phyloP scores from a whole-genome alignment of 306 rosid species.

The Acacia melanoxylon region DNA sequence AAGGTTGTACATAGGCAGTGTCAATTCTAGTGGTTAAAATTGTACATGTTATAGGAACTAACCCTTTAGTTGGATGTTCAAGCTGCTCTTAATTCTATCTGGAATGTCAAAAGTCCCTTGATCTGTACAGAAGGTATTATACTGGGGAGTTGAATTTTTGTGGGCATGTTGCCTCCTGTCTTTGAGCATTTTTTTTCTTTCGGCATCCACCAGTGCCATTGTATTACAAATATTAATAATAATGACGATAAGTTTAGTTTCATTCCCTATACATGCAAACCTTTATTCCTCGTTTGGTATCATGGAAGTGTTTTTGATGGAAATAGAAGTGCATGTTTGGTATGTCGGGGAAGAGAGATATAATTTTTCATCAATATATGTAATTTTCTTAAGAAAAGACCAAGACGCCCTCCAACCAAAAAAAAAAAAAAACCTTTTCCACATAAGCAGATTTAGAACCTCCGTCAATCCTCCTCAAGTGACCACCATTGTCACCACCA shows the following conservation, averaged over 20 bases:
- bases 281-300: not conserved
- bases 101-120: not conserved
- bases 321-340: too few species aligned
- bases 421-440: too few species aligned
- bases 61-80: constrained; percentile 11
- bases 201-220: not conserved
- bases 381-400: too few species aligned
- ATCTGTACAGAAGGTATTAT: constrained; percentile 37
- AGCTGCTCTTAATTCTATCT: constrained; percentile 12
- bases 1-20: constrained; percentile 54
- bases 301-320: too few species aligned
- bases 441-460: too few species aligned
- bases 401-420: too few species aligned
- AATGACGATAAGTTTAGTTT: not conserved
- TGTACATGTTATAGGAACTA: constrained; percentile 43
- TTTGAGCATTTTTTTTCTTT: not conserved
- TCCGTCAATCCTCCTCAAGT: too few species aligned
- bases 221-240: not conserved
- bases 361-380: too few species aligned
- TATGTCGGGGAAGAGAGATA: too few species aligned
- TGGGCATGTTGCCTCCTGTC: not conserved
- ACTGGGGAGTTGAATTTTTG: not conserved
- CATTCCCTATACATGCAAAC: not conserved
- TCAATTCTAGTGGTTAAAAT: constrained; percentile 37
- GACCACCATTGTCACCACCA: too few species aligned